These are phyloP conservation scores for Sanghuangporus sanghuang DNA, from an alignment of 1,284 basidiomycete genomes.

Conservation along the genomic window DNA sequence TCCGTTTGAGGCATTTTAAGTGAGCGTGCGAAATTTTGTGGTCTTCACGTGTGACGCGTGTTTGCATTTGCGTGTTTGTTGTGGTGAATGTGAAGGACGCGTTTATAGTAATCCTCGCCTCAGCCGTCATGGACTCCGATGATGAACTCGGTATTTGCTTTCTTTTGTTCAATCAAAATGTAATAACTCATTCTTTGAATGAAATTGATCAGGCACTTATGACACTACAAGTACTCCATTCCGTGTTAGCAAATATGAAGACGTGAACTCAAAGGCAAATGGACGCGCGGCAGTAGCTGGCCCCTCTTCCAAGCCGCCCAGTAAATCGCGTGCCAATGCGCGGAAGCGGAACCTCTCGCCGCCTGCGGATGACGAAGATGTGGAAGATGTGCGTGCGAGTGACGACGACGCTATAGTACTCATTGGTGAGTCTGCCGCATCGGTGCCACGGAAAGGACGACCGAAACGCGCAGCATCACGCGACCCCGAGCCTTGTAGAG, in stretches of 20 bases:
- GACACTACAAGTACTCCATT: constrained; percentile 10
- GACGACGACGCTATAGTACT: background rate
- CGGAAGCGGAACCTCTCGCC: constrained; percentile 24
- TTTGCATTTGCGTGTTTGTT: background rate
- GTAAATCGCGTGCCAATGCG: constrained; percentile 6
- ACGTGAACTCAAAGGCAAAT: constrained; percentile 10
- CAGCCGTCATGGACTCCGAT: constrained; percentile 8
- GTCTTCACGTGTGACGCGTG: constrained; percentile 6
- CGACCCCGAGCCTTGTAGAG: constrained; percentile 5
- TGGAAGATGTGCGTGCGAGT: constrained; percentile 20
- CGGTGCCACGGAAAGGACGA: background rate
- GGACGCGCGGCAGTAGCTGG: constrained; percentile 17
- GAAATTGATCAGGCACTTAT: background rate
- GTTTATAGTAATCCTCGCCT: background rate
- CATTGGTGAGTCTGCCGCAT: background rate
- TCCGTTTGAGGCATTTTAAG: background rate
- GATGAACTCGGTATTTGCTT: constrained; percentile 15
- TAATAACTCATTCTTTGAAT: background rate
- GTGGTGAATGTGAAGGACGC: background rate
- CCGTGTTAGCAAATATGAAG: constrained; percentile 8
- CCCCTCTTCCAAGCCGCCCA: constrained; percentile 19
- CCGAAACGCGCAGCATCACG: constrained; percentile 11
- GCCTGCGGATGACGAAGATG: constrained; percentile 24
- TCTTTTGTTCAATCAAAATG: background rate
- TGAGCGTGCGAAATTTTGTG: background rate